A percentile compares a stretch with the other conserved stretches of the same genome.
These are phyloP conservation scores for Cytidiella melzeri DNA, from an alignment of 768 basidiomycete species.

Conservation along the genomic window DNA sequence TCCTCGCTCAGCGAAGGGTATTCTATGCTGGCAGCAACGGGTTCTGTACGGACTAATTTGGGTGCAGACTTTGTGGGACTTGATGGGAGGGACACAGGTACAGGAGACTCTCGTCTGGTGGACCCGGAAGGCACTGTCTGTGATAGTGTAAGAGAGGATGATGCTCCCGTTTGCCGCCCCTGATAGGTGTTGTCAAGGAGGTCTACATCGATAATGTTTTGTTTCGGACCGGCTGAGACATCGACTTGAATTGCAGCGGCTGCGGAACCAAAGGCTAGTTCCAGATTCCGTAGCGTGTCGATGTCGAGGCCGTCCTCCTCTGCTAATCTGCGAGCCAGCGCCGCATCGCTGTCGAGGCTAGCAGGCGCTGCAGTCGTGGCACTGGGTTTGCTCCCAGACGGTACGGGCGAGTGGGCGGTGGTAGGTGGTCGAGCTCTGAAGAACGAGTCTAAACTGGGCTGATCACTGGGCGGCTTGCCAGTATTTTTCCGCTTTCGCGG, in stretches of 20 bases:
- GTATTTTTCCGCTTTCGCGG: constrained; percentile 10
- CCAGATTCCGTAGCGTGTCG: constrained; percentile 16
- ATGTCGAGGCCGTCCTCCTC: constrained; percentile 21
- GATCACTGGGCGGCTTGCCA: constrained; percentile 7
- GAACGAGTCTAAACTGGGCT: constrained; percentile 16
- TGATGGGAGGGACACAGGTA: too few species aligned
- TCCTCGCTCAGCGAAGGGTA: constrained; percentile 40
- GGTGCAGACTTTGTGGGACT: background rate
- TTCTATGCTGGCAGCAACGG: background rate
- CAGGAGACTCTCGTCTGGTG: too few species aligned
- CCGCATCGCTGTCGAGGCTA: constrained; percentile 11
- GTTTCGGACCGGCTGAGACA: background rate
- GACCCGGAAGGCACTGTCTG: background rate
- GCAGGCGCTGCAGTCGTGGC: background rate
- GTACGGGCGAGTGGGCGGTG: background rate
- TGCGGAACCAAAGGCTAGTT: background rate
- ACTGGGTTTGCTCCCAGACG: constrained; percentile 1
- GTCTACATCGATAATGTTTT: constrained; percentile 30
- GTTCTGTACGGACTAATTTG: background rate
- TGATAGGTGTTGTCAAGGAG: constrained; percentile 16
- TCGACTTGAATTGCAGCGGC: background rate
- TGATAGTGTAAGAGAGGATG: background rate
- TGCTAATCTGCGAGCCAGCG: constrained; percentile 18
- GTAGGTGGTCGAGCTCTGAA: constrained; percentile 6
- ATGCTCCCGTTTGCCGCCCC: background rate